Evolutionary conservation across 805 yeast genomes (phyloP), one percentile per base, ranked within the genome.

Genomic region (Spencermartinsiella europaea): DNA sequence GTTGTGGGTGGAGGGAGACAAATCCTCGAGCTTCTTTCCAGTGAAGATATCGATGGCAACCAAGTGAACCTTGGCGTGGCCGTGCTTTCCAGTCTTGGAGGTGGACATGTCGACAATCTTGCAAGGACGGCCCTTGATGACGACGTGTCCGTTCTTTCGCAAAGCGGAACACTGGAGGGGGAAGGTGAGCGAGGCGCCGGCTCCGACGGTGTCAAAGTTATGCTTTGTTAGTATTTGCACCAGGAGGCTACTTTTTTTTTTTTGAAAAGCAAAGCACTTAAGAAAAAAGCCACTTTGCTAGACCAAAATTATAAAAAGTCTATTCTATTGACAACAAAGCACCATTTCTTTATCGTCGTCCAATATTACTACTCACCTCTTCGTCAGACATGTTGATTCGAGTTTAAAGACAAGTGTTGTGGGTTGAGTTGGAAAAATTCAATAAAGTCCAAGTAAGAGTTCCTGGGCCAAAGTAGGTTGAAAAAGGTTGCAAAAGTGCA

Each of bases 1-100:
- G 80, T 93, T 93, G 83, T 93, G 99, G 79, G 99, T 93, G 58
- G 99, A 93, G 77, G 99, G 99, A 63, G 99, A 93, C 73, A 93
- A 85, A 78, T 93, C 99, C 83, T 93, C 99, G 75, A 90, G 83
- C 81, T 93, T 93, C 90, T 93, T 93, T 75, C 87, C 85, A 67
- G 99, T 93, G 91, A 93, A 93, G 74, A 93, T 91, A 74, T 93
- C 99, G 66, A 86, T 83, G 71, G 98, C 98, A 62, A 93, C 98
- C 77, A 93, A 82, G 77, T 93, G 98, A 75, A 93, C 99, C 83
- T 93, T 93, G 73, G 99, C 99, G 93, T 93, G 99, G 80, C 99
- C 99, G 85, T 93, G 99, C 97, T 93, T 93, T 79, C 99, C 99
- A 65, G 99, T 93, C 85, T 93, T 93, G 69, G 99, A 93, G 70